phyloP scores from a whole-genome alignment of 1,284 basidiomycete species.

The Rhodotorula sp. region DNA sequence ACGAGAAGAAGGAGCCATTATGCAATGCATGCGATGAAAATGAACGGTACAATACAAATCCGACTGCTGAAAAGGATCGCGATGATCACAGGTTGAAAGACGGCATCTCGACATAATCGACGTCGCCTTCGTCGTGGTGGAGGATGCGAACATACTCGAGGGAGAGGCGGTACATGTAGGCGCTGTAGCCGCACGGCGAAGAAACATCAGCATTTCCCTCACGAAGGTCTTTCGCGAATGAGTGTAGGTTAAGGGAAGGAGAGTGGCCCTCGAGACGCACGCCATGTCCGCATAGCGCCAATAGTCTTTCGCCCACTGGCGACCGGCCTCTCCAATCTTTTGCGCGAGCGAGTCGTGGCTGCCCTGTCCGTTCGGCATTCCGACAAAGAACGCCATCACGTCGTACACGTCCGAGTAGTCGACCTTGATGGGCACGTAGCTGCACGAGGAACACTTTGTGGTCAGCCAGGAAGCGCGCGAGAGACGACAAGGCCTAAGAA shows the following conservation, averaged over 20 bases:
- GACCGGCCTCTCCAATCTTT: constrained; percentile 60
- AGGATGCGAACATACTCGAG: constrained; percentile 40
- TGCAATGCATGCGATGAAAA: background rate
- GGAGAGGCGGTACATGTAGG: constrained; percentile 44
- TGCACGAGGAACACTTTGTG: background rate
- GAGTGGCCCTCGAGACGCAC: too few species aligned
- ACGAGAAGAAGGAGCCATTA: background rate
- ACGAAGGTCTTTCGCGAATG: background rate
- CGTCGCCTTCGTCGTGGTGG: constrained; percentile 30
- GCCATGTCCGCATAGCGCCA: constrained; percentile 66
- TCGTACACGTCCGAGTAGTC: constrained; percentile 55
- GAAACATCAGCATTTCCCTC: background rate
- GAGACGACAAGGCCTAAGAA: too few species aligned
- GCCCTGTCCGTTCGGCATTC: constrained; percentile 50
- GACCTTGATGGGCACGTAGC: constrained; percentile 48
- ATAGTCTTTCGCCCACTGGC: constrained; percentile 60
- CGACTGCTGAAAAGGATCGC: background rate
- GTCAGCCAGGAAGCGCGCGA: background rate
- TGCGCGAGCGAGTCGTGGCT: constrained; percentile 59
- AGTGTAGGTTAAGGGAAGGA: background rate
- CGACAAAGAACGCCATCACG: constrained; percentile 53
- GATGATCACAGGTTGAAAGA: constrained; percentile 6
- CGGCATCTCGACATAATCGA: constrained; percentile 32
- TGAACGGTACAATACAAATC: background rate
- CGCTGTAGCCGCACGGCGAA: constrained; percentile 1